phyloP scores from a whole-genome alignment of 441 rosid genomes.

The Breynia disticha region DNA sequence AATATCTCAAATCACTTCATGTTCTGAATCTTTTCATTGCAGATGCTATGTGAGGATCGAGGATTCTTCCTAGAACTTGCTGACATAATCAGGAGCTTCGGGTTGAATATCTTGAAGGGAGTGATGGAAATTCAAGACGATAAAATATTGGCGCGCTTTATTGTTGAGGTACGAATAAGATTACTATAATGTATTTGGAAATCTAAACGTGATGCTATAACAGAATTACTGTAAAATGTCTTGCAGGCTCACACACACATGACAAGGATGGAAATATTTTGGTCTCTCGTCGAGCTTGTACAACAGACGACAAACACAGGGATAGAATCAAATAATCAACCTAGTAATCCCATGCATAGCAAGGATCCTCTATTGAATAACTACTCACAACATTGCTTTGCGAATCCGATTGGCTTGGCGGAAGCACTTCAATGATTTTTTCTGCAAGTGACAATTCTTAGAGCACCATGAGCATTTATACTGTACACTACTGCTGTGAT shows the following conservation, averaged over 20 bases:
- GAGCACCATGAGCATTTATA: constrained; percentile 26
- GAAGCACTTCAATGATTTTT: constrained; percentile 23
- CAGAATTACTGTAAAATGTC: constrained; percentile 11
- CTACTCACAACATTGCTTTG: constrained; percentile 30
- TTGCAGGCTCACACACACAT: constrained; percentile 48
- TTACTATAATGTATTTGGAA: not conserved
- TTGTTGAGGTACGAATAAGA: constrained; percentile 50
- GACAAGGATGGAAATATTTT: constrained; percentile 67
- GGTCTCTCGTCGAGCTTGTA: constrained; percentile 70
- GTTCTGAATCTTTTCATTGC: constrained; percentile 7
- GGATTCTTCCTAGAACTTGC: constrained; percentile 84
- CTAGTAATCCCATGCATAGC: constrained; percentile 17
- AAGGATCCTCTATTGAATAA: constrained; percentile 20
- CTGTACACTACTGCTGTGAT: constrained; percentile 26
- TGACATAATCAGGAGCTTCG: constrained; percentile 60
- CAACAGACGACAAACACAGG: constrained; percentile 27
- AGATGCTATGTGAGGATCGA: constrained; percentile 77
- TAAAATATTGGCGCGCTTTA: constrained; percentile 75
- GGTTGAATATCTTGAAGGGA: constrained; percentile 72
- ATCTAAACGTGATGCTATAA: not conserved
- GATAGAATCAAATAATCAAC: constrained; percentile 23
- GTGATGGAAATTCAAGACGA: constrained; percentile 54
- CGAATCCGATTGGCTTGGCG: constrained; percentile 25
- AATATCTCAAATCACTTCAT: constrained; percentile 4
- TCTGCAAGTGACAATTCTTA: constrained; percentile 7